These are phyloP conservation scores for Alternaria alternata DNA, from an alignment of 2,329 filamentous ascomycete genomes.

Conservation along the genomic window DNA sequence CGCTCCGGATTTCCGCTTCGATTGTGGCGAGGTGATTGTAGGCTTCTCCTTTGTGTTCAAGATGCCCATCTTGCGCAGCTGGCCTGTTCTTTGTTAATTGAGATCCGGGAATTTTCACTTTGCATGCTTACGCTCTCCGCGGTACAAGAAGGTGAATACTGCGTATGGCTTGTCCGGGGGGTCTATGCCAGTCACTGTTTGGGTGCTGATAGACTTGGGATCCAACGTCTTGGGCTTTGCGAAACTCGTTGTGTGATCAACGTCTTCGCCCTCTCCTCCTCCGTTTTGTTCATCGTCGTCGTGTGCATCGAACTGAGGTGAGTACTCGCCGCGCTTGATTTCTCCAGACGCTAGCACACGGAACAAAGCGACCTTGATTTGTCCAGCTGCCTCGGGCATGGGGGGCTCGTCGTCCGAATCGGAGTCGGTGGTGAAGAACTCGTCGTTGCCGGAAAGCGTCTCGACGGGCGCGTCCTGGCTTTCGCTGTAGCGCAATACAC, in stretches of 20 bases:
- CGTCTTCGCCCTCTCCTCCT: slow-evolving; percentile 74
- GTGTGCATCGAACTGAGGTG: slow-evolving; percentile 94
- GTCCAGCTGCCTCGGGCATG: slow-evolving; percentile 87
- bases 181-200: slow-evolving; percentile 98
- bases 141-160: slow-evolving; percentile 96
- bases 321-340: slow-evolving; percentile 98
- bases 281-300: slow-evolving; percentile 82
- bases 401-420: slow-evolving; percentile 83
- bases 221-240: slow-evolving; percentile 95
- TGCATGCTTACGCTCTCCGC: slow-evolving; percentile 81
- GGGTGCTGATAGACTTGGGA: slow-evolving; percentile 96
- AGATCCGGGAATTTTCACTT: background rate
- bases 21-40: slow-evolving; percentile 65
- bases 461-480: slow-evolving; percentile 79
- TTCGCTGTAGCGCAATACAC: slow-evolving; percentile 80
- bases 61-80: slow-evolving; percentile 97
- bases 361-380: slow-evolving; percentile 98
- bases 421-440: slow-evolving; percentile 70
- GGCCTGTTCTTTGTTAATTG: slow-evolving; percentile 64
- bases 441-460: slow-evolving; percentile 73
- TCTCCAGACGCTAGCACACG: slow-evolving; percentile 94
- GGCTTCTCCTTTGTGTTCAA: slow-evolving; percentile 71
- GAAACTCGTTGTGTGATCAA: slow-evolving; percentile 97
- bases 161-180: slow-evolving; percentile 96
- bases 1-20: slow-evolving; percentile 81